Base-by-base conservation (phyloP, 768 basidiomycete genomes). In the Omphalotus guepiniiformis region DNA sequence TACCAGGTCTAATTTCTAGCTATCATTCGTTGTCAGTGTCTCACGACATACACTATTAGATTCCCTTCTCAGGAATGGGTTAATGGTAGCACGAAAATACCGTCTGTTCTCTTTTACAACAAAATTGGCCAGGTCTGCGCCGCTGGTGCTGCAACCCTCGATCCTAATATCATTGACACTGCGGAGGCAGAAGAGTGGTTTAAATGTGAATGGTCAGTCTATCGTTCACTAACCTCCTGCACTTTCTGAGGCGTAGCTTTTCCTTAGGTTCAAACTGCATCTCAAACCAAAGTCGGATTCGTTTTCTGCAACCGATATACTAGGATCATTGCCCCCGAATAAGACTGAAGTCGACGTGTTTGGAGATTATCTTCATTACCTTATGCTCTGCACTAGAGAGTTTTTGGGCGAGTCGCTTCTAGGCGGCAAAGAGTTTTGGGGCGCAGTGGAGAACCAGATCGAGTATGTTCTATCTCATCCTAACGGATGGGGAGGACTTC, bases 401-500 rank as follows among this genome's bases (percentile, higher is more conserved):
- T 80, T 72, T 42, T 70, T 80, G 22, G 59, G 71, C 49, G 73
- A 78, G 39, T 69, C 67, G 0, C 71, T 78, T 37, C 63, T 67
- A 0, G 71, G 64, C 41, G 76, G 76, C 3, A 49, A 34, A 2
- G 59, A 59, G 3, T 54, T 76, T 43, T 76, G 73, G 74, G 25
- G 51, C 2, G 73, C 75, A 6, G 59, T 78, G 4, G 64, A 67
- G 40, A 39, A 58, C 5, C 62, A 62, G 3, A 69, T 72, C 8
- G 68, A 77, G 23, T 77, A 73, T 47, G 66, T 79, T 15, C 63
- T 78, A 38, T 69, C 69, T 39, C 72, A 75, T 56, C 71, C 73
- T 1, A 74, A 74, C 48, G 73, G 75, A 26, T 75, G 74, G 75
- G 73, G 70, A 50, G 69, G 69, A 4, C 58, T 60, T 0, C 70